phyloP scores from a whole-genome alignment of 495 filamentous ascomycete species.

The Tuber microsphaerosporum region DNA sequence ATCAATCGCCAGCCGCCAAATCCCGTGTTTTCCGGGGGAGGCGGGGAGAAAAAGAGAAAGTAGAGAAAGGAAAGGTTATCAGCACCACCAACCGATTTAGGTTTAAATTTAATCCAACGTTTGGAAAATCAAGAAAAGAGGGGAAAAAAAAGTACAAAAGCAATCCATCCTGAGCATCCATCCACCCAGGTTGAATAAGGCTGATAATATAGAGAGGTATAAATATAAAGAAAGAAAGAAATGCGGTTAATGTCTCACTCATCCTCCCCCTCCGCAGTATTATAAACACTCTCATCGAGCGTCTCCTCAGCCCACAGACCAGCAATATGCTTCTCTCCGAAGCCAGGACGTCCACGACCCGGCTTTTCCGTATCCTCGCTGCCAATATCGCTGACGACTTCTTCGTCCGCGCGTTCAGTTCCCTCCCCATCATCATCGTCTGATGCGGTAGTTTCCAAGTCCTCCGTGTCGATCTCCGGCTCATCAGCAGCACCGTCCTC shows the following conservation, averaged over 20 bases:
- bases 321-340: slow-evolving; percentile 10
- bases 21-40: not conserved
- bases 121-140: too few relatives aligned
- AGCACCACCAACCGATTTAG: not conserved
- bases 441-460: slow-evolving; percentile 1
- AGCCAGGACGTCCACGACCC: slow-evolving; percentile 4
- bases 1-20: not conserved
- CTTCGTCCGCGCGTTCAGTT: slow-evolving; percentile 13
- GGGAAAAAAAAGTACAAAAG: too few relatives aligned
- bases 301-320: slow-evolving; percentile 32
- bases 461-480: slow-evolving; percentile 16
- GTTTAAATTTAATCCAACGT: not conserved
- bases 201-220: not conserved
- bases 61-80: not conserved
- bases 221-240: not conserved
- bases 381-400: slow-evolving; percentile 12
- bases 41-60: not conserved
- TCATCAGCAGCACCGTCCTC: slow-evolving; percentile 14
- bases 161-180: too few relatives aligned
- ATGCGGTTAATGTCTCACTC: not conserved
- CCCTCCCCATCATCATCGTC: slow-evolving; percentile 21
- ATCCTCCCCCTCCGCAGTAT: slow-evolving; percentile 35
- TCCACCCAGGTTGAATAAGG: not conserved
- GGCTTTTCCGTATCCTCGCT: slow-evolving; percentile 26
- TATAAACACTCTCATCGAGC: slow-evolving; percentile 34